Base-by-base conservation (phyloP, 805 yeast genomes). In the Suhomyces xylopsoci region DNA sequence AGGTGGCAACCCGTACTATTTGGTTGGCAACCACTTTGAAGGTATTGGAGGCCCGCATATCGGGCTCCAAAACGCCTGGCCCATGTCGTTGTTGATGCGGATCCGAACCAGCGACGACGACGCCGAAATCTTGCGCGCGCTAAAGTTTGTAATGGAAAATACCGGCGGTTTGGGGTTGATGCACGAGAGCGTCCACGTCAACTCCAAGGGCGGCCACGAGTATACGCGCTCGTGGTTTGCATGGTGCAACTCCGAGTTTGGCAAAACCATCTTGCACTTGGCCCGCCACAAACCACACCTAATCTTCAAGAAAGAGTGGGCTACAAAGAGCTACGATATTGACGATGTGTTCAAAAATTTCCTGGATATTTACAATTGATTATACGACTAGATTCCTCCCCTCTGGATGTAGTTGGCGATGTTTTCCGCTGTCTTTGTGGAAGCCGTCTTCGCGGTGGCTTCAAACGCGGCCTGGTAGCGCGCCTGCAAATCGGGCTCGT, bases 11-110 rank as follows among this genome's bases (percentile, higher is more conserved):
- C 97, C 97, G 0, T 90, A 88, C 66, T 90, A 71, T 60, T 70
- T 88, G 43, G 65, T 70, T 41, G 97, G 97, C 0, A 59, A 61
- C 4, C 68, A 66, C 56, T 87, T 91, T 62, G 77, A 79, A 58
- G 97, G 97, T 0, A 80, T 91, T 55, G 97, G 97, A 0, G 96
- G 97, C 0, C 97, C 97, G 0, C 97, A 90, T 65, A 81, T 90
- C 42, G 97, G 96, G 1, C 78, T 87, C 20, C 72, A 77, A 19
- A 78, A 84, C 63, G 96, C 96, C 0, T 90, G 97, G 97, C 97
- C 97, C 12, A 87, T 90, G 96, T 83, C 91, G 32, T 70, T 87
- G n/a, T 69, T 90, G 38, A 77, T 88, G 49, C 80, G 83, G 30
- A 89, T 90, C 19, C 78, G 96, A 56, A 90, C 97, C 0, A 74